Evolutionary conservation across 371 early-diverging fungal genomes (phyloP).

Genomic region (Entomophthora muscae): DNA sequence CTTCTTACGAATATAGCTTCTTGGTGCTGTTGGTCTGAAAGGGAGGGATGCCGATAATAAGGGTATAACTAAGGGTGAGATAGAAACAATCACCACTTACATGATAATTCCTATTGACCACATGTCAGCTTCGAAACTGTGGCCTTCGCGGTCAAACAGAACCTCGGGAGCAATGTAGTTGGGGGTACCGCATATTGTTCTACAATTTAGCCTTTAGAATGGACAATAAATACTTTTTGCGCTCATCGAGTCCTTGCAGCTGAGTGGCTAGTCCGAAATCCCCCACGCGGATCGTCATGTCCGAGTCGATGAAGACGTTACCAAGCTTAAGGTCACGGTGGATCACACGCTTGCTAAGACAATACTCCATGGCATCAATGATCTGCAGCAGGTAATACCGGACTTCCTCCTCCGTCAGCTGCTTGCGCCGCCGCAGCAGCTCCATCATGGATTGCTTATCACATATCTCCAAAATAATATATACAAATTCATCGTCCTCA

Average conservation of each 20-base stretch:
- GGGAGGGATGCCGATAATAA: not conserved
- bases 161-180: constrained; percentile 99
- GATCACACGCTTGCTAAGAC: constrained; percentile 77
- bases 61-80: not conserved
- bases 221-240: constrained; percentile 54
- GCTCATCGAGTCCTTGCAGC: constrained; percentile 46
- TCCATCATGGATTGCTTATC: constrained; percentile 70
- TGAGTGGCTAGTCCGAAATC: constrained; percentile 95
- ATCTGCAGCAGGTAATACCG: constrained; percentile 61
- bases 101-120: constrained; percentile 97
- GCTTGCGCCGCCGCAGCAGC: constrained; percentile 37
- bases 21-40: not conserved
- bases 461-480: constrained; percentile 91
- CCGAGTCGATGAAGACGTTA: constrained; percentile 82
- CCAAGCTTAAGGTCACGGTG: constrained; percentile 97
- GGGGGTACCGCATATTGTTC: constrained; percentile 95
- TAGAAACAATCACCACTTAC: constrained; percentile 19
- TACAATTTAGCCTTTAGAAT: constrained; percentile 12
- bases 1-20: not conserved
- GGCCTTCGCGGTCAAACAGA: constrained; percentile 71
- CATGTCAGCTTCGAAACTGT: constrained; percentile 93
- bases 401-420: constrained; percentile 24
- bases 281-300: constrained; percentile 83
- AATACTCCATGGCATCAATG: constrained; percentile 69
- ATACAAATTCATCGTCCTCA: constrained; percentile 77